phyloP scores from a whole-genome alignment of 208 protist genomes.

The Trypanosoma congolense region DNA sequence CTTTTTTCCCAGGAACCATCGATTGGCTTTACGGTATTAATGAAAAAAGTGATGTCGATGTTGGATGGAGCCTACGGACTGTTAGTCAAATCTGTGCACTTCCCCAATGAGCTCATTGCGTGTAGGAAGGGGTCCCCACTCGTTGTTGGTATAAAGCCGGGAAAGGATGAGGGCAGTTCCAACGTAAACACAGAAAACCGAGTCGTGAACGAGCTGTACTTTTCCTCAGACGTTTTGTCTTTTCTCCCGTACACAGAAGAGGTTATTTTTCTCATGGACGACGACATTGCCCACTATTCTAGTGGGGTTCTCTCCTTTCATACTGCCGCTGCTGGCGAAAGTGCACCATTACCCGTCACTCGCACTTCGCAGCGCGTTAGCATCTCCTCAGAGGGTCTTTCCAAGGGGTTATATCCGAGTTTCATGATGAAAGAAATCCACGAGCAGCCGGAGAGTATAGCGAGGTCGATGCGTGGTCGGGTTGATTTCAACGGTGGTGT shows the following conservation, averaged over 20 bases:
- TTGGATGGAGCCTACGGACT: conserved; percentile 89
- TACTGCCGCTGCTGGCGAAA: conserved; percentile 19
- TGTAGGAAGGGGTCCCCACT: conserved; percentile 89
- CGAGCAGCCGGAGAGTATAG: conserved; percentile 92
- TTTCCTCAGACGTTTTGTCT: conserved; percentile 93
- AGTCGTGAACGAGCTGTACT: conserved; percentile 70
- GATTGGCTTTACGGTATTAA: conserved; percentile 50
- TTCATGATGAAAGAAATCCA: conserved; percentile 98
- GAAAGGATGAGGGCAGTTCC: conserved; percentile 16
- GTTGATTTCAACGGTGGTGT: conserved; percentile 60
- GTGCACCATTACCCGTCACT: conserved; percentile 21
- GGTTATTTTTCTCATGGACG: conserved; percentile 94
- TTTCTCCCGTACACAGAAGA: conserved; percentile 90
- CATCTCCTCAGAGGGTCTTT: conserved; percentile 77
- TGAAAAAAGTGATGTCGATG: conserved; percentile 39
- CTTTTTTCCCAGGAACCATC: conserved; percentile 51
- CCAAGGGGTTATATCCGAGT: conserved; percentile 89
- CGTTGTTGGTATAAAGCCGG: conserved; percentile 74
- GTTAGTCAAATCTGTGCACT: conserved; percentile 81
- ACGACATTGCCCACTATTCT: conserved; percentile 86
- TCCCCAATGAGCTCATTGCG: conserved; percentile 88
- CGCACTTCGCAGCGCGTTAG: conserved; percentile 72
- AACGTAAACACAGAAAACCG: neutral
- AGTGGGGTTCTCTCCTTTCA: conserved; percentile 52
- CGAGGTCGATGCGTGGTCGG: conserved; percentile 91